Base-by-base conservation (phyloP, 192 early-diverging fungal genomes). In the Phycomyces nitens region DNA sequence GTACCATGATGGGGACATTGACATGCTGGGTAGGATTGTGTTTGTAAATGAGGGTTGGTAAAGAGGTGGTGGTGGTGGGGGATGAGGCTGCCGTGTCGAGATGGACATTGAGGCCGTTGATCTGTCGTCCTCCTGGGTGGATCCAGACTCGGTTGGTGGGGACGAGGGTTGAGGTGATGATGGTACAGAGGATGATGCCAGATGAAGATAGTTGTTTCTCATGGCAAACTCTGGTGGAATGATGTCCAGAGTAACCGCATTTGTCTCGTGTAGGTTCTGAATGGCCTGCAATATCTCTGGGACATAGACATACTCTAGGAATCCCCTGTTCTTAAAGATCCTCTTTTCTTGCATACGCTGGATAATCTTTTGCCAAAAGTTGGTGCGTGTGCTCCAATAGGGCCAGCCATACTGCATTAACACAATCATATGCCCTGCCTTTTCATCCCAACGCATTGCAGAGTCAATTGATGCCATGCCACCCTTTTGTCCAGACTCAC, bases 1-100 rank as follows among this genome's bases (percentile, higher is more conserved):
- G 41, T 72, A 72, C 64, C 64, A 72, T 5, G 70, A 66, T n/a
- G 70, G 70, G 14, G 70, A 72, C 70, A 72, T 72, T 7, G 64
- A 57, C 60, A 65, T 62, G 41, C 64, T 66, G 3, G 70, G 70
- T 5, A 72, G 42, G n/a, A 63, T 62, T 11, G 58, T 44, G 41
- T 65, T 66, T 8, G 64, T 49, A 14, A 59, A 65, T 21, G 63
- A 53, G 26, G 70, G 70, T 29, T 71, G 57, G 34, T 71, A 71
- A 22, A 61, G 60, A 18, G 70, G 29, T 5, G 70, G 60, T 15
- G 70, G 70, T 9, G 53, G 66, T 1, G 60, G 43, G 1, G 60
- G 44, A 20, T 49, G 60, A 14, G 44, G 50, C 22, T 50, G 60
- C 0, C 44, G 60, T 6, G 50, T 27, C 14, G 60, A 61, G 12